Base-by-base conservation (phyloP, 345 rosid species). In the Pelargonium nanum region DNA sequence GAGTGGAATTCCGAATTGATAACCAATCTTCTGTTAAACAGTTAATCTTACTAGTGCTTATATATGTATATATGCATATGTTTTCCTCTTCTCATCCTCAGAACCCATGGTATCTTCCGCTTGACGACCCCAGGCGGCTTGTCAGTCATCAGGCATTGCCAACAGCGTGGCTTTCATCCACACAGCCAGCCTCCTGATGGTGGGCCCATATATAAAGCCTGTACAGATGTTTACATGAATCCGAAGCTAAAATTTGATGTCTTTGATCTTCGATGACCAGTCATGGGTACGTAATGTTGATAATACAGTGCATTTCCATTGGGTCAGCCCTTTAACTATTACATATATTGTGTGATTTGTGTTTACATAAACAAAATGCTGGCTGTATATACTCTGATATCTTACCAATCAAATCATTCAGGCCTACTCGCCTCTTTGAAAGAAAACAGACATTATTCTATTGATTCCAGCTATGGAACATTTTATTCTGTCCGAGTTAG, bases 51-150 rank as follows among this genome's bases (percentile, higher is more conserved):
- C 2, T 5, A 24, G 19, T 5, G n/a, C n/a, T n/a, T n/a, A n/a
- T n/a, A n/a, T n/a, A n/a, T n/a, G n/a, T n/a, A n/a, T n/a, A n/a
- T n/a, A n/a, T n/a, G n/a, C n/a, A n/a, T n/a, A n/a, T n/a, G n/a
- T n/a, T 5, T 4, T 30, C 34, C 12, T 59, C 23, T 6, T 53
- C 17, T 1, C 34, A 19, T 10, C 2, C 6, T 26, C 75, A 89
- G 99, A 68, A 83, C 71, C 28, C 97, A 93, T 13, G 99, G 97
- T 51, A 89, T 89, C 68, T 93, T 93, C 67, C 83, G 95, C 71
- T 66, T 89, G 82, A 89, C 99, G 15, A 76, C 83, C 0, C 99
- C 97, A 0, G 97, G 97, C 60, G 97, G 99, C 61, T 87, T 93
- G 88, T 83, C 94, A 2, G 90, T 89, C 56, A 85, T 87, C 71